Evolutionary conservation across 495 filamentous ascomycete genomes (phyloP).

Genomic region (Penicillium malachiteum): DNA sequence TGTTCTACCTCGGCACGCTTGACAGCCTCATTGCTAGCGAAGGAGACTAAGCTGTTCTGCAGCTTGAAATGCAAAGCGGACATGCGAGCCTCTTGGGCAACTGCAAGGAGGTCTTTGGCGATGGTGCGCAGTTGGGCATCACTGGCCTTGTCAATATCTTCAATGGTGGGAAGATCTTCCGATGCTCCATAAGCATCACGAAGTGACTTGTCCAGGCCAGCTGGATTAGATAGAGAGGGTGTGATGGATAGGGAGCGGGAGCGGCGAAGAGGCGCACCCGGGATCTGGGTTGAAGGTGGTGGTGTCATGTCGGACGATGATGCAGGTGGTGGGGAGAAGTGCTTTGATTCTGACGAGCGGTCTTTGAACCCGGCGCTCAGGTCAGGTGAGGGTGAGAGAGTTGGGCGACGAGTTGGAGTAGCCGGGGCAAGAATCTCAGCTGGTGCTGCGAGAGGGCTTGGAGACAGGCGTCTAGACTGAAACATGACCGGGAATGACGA

Average conservation of each 20-base stretch:
- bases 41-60: slow-evolving; percentile 81
- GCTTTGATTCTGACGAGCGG: slow-evolving; percentile 34
- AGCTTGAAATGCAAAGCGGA: slow-evolving; percentile 88
- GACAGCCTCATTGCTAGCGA: slow-evolving; percentile 81
- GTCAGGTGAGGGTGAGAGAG: slow-evolving; percentile 44
- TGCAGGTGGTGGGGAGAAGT: slow-evolving; percentile 39
- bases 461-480: slow-evolving; percentile 32
- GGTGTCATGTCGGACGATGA: slow-evolving; percentile 62
- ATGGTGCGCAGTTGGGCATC: slow-evolving; percentile 61
- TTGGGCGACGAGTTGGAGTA: slow-evolving; percentile 36
- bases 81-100: slow-evolving; percentile 67
- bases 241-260: slow-evolving; percentile 39
- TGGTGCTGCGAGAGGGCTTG: slow-evolving; percentile 40
- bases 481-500: slow-evolving; percentile 33
- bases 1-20: slow-evolving; percentile 91
- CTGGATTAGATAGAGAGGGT: slow-evolving; percentile 54
- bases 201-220: slow-evolving; percentile 54
- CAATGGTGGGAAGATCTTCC: slow-evolving; percentile 56
- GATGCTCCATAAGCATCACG: slow-evolving; percentile 50
- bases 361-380: slow-evolving; percentile 29
- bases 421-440: slow-evolving; percentile 40
- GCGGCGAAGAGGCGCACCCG: slow-evolving; percentile 39
- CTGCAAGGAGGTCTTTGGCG: slow-evolving; percentile 49
- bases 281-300: slow-evolving; percentile 70
- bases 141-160: slow-evolving; percentile 63